A percentile compares a stretch with the other conserved stretches of the same genome.
These are phyloP conservation scores for Verticillium albo-atrum DNA, from an alignment of 2,329 filamentous ascomycete species.

Conservation along the genomic window DNA sequence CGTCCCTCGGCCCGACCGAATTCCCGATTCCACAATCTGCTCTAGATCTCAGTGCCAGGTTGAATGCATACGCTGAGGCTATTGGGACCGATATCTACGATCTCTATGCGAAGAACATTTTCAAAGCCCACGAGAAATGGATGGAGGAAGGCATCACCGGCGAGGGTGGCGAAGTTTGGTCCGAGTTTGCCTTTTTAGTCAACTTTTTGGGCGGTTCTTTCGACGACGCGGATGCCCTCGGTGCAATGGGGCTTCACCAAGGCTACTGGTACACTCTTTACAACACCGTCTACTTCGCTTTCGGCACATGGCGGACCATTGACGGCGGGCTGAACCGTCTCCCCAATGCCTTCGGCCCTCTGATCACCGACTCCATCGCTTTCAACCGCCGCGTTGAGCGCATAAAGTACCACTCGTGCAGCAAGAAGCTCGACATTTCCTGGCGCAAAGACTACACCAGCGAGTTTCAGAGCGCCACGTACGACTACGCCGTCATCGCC, in stretches of 20 bases:
- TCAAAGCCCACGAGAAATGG: conserved; percentile 37
- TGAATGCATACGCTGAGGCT: conserved; percentile 26
- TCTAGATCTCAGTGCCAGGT: conserved; percentile 27
- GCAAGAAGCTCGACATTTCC: conserved; percentile 51
- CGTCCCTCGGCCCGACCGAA: conserved; percentile 25
- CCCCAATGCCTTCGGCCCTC: conserved; percentile 57
- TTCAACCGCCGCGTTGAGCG: conserved; percentile 55
- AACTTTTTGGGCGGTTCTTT: conserved; percentile 50
- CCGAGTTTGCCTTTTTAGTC: conserved; percentile 58
- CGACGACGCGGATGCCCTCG: conserved; percentile 46
- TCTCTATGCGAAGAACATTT: conserved; percentile 36
- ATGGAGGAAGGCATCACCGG: conserved; percentile 24
- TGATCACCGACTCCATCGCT: conserved; percentile 51
- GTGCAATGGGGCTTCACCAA: neutral
- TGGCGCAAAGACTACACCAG: conserved; percentile 45
- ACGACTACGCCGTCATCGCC: conserved; percentile 62
- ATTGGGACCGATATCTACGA: conserved; percentile 26
- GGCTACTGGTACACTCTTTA: conserved; percentile 18
- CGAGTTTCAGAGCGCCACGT: conserved; percentile 42
- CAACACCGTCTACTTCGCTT: conserved; percentile 17
- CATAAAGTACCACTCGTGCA: conserved; percentile 45
- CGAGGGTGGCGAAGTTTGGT: conserved; percentile 56
- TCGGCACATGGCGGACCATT: conserved; percentile 19
- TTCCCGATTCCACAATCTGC: neutral
- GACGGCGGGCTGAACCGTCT: conserved; percentile 44